Evolutionary conservation across 2,329 filamentous ascomycete species (phyloP).

Genomic region (Aureobasidium sp.): DNA sequence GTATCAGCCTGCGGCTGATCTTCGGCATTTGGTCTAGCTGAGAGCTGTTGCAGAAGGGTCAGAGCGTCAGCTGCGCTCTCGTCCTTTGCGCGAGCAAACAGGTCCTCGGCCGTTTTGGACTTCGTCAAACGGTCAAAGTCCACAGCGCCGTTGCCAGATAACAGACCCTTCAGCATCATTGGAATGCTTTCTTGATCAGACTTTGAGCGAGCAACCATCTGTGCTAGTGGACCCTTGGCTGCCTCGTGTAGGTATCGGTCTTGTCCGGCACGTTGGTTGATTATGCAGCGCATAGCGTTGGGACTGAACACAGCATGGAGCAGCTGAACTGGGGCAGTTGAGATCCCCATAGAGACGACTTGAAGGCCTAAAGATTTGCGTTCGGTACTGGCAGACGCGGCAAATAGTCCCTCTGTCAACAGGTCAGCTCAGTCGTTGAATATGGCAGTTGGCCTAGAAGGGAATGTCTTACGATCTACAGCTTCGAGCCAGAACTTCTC

Average conservation of each 20-base stretch:
- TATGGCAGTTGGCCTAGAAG: not conserved
- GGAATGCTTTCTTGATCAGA: constrained; percentile 53
- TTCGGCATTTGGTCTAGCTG: constrained; percentile 44
- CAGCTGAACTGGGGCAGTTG: constrained; percentile 43
- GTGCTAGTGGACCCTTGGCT: constrained; percentile 67
- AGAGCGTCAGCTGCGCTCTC: constrained; percentile 37
- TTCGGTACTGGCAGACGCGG: constrained; percentile 71
- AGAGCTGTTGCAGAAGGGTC: constrained; percentile 23
- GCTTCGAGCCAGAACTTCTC: constrained; percentile 77
- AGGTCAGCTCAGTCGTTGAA: constrained; percentile 19
- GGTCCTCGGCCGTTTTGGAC: constrained; percentile 72
- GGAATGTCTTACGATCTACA: constrained; percentile 62
- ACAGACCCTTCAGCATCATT: constrained; percentile 58
- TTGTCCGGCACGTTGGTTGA: constrained; percentile 72
- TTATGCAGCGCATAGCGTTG: constrained; percentile 73
- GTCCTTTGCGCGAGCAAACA: constrained; percentile 56
- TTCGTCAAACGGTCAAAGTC: constrained; percentile 84
- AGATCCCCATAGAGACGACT: constrained; percentile 65
- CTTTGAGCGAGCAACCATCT: constrained; percentile 59
- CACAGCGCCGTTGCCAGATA: constrained; percentile 62
- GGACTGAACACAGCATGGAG: constrained; percentile 64
- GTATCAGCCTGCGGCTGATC: constrained; percentile 42
- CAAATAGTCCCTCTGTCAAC: constrained; percentile 68
- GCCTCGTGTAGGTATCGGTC: constrained; percentile 75
- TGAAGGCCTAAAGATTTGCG: constrained; percentile 91